A percentile compares a stretch with the other conserved stretches of the same genome.
phyloP scores from a whole-genome alignment of 73 alveolate species.

The Symbiodinium natans region DNA sequence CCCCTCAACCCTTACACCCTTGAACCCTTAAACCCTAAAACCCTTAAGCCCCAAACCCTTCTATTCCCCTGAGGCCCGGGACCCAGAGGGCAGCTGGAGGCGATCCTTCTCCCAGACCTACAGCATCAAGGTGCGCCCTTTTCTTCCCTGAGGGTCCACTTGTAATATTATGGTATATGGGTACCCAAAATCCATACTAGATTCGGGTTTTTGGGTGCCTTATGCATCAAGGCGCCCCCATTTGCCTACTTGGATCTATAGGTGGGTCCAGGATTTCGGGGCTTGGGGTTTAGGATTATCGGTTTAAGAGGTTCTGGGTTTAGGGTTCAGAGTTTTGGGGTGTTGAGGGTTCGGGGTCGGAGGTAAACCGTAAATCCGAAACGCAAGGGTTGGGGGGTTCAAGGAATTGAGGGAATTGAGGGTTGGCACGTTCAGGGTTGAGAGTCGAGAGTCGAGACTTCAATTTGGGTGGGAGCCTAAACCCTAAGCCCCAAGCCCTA shows the following conservation, averaged over 20 bases:
- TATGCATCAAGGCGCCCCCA: too few species aligned
- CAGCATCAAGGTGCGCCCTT: constrained; percentile 60
- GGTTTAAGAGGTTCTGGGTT: background rate
- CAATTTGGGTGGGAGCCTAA: too few species aligned
- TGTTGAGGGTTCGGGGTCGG: background rate
- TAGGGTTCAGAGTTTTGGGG: background rate
- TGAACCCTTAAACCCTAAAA: too few species aligned
- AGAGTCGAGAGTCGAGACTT: too few species aligned
- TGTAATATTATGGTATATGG: background rate
- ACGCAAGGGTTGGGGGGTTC: too few species aligned
- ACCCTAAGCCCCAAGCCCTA: too few species aligned
- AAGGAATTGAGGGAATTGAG: too few species aligned
- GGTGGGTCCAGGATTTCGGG: background rate
- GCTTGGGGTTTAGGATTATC: background rate
- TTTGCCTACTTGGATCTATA: too few species aligned
- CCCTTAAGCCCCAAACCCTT: background rate
- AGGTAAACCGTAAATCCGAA: too few species aligned
- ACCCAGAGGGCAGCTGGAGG: constrained; percentile 30
- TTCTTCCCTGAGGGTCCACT: background rate
- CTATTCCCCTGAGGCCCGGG: constrained; percentile 19
- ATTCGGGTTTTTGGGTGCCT: background rate
- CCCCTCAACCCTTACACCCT: too few species aligned
- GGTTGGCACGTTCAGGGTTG: too few species aligned
- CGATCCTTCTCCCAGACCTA: constrained; percentile 78
- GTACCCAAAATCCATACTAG: too few species aligned